Evolutionary conservation across 257 asterid genomes (phyloP).

Genomic region (Anisodus acutangulus): DNA sequence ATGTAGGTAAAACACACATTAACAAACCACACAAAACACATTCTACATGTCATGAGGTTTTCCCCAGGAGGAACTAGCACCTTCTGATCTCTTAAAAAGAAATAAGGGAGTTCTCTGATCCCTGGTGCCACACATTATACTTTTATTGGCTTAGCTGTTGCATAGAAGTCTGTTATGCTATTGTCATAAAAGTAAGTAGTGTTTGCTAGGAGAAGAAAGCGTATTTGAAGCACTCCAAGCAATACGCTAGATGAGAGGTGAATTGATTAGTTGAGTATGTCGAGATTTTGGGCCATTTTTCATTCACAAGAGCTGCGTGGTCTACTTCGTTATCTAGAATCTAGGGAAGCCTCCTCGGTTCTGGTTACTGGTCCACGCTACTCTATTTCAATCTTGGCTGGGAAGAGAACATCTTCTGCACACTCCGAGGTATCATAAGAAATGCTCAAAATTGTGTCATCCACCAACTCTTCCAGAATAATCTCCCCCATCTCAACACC

Average conservation of each 20-base stretch:
- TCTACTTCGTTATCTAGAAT: slow-evolving; percentile 23
- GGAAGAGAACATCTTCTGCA: slow-evolving; percentile 30
- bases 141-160: slow-evolving; percentile 2
- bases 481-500: slow-evolving; percentile 65
- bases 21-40: slow-evolving; percentile 31
- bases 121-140: not conserved
- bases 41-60: slow-evolving; percentile 21
- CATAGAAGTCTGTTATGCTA: slow-evolving; percentile 16
- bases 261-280: slow-evolving; percentile 7
- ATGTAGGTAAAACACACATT: slow-evolving; percentile 24
- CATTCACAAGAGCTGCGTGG: slow-evolving; percentile 1
- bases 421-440: slow-evolving; percentile 34
- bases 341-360: slow-evolving; percentile 10
- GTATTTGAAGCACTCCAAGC: not conserved
- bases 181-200: slow-evolving; percentile 25
- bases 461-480: slow-evolving; percentile 65
- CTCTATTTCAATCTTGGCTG: slow-evolving; percentile 36
- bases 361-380: slow-evolving; percentile 28
- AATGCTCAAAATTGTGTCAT: slow-evolving; percentile 54
- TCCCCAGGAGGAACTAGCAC: slow-evolving; percentile 23
- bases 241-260: slow-evolving; percentile 6
- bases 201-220: slow-evolving; percentile 2
- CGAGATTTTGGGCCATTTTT: not conserved
- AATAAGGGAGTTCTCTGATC: slow-evolving; percentile 9
- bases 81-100: slow-evolving; percentile 22